These are phyloP conservation scores for Mycena galericulata DNA, from an alignment of 768 basidiomycete species.

Conservation along the genomic window DNA sequence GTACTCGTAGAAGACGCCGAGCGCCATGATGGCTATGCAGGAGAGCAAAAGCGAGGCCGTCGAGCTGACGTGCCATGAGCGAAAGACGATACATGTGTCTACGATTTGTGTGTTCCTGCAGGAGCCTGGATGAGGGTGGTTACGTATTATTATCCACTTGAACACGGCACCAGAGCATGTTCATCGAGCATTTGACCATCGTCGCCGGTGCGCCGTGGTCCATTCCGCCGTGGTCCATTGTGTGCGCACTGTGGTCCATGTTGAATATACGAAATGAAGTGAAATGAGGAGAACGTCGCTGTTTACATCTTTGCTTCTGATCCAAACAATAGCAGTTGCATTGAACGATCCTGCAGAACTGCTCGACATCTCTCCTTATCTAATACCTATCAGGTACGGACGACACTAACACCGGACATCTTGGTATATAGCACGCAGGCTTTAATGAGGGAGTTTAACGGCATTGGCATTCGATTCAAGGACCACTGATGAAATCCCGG, in stretches of 20 bases:
- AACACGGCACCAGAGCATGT: conserved; percentile 79
- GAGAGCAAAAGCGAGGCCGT: conserved; percentile 70
- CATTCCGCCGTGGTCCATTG: conserved; percentile 54
- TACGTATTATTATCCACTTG: conserved; percentile 3
- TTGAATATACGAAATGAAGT: too few species aligned
- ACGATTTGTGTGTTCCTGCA: conserved; percentile 76
- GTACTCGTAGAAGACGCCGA: conserved; percentile 87
- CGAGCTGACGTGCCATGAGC: conserved; percentile 79
- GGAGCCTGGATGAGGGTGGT: neutral
- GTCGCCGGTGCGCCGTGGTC: conserved; percentile 58
- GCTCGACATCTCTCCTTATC: too few species aligned
- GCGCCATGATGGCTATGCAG: conserved; percentile 69
- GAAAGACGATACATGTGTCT: conserved; percentile 87
- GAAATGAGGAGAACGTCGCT: too few species aligned
- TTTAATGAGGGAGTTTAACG: too few species aligned
- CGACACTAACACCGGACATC: too few species aligned
- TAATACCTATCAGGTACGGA: too few species aligned
- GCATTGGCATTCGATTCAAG: too few species aligned
- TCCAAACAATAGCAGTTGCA: too few species aligned
- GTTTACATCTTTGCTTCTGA: too few species aligned
- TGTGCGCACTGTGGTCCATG: conserved; percentile 58
- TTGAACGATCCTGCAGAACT: too few species aligned
- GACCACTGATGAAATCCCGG: too few species aligned
- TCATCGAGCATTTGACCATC: conserved; percentile 70
- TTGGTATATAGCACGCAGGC: too few species aligned